Conservation (phyloP, 2,329 filamentous ascomycete species). For the Hansfordia pulvinata region DNA sequence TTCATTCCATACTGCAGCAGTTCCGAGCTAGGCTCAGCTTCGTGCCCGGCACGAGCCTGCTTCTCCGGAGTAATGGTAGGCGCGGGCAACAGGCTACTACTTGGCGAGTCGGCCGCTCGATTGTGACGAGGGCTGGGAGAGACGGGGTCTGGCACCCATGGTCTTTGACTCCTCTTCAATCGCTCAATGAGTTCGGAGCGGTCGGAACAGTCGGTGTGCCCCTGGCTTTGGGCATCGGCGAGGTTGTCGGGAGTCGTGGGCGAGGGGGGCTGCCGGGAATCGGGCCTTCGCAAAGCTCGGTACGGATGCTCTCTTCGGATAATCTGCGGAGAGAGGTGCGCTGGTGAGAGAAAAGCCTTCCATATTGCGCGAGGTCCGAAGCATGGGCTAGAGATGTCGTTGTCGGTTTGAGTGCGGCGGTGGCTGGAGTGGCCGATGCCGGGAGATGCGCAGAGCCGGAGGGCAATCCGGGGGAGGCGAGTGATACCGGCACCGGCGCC, state of each 20-base stretch:
- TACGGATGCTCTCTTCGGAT: slow-evolving; percentile 47
- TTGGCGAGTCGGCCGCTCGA: slow-evolving; percentile 20
- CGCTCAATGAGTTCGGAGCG: slow-evolving; percentile 71
- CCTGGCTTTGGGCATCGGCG: no score
- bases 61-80: slow-evolving; percentile 34
- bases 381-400: no score
- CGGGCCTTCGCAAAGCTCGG: slow-evolving; percentile 47
- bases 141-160: slow-evolving; percentile 36
- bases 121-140: slow-evolving; percentile 9
- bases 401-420: no score
- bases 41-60: slow-evolving; percentile 15
- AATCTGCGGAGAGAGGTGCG: slow-evolving; percentile 14
- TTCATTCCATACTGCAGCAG: slow-evolving; percentile 40
- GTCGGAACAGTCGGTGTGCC: slow-evolving; percentile 32
- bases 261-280: slow-evolving; percentile 26
- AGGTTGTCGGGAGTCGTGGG: slow-evolving; percentile 17
- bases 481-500: no score
- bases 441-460: no score
- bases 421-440: no score
- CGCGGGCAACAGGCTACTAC: slow-evolving; percentile 27
- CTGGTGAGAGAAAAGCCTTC: no score
- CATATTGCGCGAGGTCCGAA: no score
- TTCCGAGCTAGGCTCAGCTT: slow-evolving; percentile 27
- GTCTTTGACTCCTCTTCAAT: slow-evolving; percentile 67
- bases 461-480: no score